phyloP scores from a whole-genome alignment of 441 rosid species.

The Pelargonium myrrhifolium region DNA sequence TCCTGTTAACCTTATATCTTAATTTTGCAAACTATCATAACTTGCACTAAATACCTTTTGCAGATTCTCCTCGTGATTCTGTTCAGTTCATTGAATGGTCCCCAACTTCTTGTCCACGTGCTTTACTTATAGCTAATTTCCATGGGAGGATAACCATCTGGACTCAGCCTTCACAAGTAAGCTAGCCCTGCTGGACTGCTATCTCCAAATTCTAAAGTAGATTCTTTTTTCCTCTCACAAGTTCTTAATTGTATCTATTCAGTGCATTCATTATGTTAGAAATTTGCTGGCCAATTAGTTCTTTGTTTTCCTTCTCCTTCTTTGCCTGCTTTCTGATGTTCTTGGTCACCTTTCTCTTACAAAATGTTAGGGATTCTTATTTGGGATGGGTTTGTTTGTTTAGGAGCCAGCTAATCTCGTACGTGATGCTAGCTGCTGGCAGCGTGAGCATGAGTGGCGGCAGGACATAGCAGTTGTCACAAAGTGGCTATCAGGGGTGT shows the following conservation, averaged over 20 bases:
- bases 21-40: slow-evolving; percentile 3
- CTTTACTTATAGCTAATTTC: slow-evolving; percentile 86
- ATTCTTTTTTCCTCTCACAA: slow-evolving; percentile 11
- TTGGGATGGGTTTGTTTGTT: slow-evolving; percentile 24
- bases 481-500: slow-evolving; percentile 88
- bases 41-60: slow-evolving; percentile 19
- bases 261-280: background rate
- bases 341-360: background rate
- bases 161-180: slow-evolving; percentile 94
- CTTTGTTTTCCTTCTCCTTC: background rate
- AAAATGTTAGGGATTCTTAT: slow-evolving; percentile 13
- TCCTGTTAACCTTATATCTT: background rate
- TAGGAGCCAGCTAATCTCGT: slow-evolving; percentile 85
- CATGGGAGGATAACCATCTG: slow-evolving; percentile 95
- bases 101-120: slow-evolving; percentile 90
- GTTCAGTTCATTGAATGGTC: slow-evolving; percentile 99
- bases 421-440: slow-evolving; percentile 93
- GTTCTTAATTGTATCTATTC: slow-evolving; percentile 13
- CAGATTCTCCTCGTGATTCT: slow-evolving; percentile 99
- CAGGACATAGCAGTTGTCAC: slow-evolving; percentile 97
- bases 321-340: slow-evolving; percentile 10
- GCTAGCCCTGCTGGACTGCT: slow-evolving; percentile 17
- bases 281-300: slow-evolving; percentile 3
- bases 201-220: slow-evolving; percentile 2
- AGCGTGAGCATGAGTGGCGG: slow-evolving; percentile 94